Base-by-base conservation (phyloP, 2,329 filamentous ascomycete species). In the Byssothecium circinans region DNA sequence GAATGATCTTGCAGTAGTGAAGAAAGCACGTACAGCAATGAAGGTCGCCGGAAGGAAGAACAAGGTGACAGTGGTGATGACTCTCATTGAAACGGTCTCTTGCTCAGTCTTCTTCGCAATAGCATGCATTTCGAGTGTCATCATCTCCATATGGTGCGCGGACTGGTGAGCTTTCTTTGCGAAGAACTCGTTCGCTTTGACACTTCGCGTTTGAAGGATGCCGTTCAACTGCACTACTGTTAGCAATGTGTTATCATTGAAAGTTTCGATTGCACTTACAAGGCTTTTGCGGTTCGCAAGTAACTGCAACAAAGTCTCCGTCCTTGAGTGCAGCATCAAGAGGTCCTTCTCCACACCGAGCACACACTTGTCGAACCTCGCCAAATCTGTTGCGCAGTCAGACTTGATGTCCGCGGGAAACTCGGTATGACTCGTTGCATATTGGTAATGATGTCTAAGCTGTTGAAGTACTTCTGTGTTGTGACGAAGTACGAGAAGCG, bases 21-120 rank as follows among this genome's bases (percentile, higher is more conserved):
- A 10, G 36, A 18, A n/a, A n/a, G 7, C 32, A 12, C 36, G 34
- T 62, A 75, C 73, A 8, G 71, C 71, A 7, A 75, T 69, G 49
- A 75, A 76, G 0, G 72, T 75, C 2, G 67, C 73, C 2, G 73
- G 73, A 1, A 76, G 56, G 44, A 74, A 76, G 45, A 76, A 72
- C 0, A 75, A 46, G 0, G 73, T 74, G 1, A 75, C 73, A 0
- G 71, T 53, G 0, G 73, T 75, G 41, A 75, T 75, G 12, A 73
- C 66, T 15, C 67, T 58, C 74, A 75, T 76, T 0, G 71, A 71
- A 0, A 74, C 65, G 0, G 74, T 74, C 53, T 75, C 73, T 41
- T 67, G 54, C 41, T 70, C 65, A 0, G 73, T 69, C 47, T 71
- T 68, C 20, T 57, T 41, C 1, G 73, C 69, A 34, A 75, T 60